Evolutionary conservation across 257 asterid species (phyloP), one percentile per base, ranked within the genome.

Genomic region (Asclepias syriaca): DNA sequence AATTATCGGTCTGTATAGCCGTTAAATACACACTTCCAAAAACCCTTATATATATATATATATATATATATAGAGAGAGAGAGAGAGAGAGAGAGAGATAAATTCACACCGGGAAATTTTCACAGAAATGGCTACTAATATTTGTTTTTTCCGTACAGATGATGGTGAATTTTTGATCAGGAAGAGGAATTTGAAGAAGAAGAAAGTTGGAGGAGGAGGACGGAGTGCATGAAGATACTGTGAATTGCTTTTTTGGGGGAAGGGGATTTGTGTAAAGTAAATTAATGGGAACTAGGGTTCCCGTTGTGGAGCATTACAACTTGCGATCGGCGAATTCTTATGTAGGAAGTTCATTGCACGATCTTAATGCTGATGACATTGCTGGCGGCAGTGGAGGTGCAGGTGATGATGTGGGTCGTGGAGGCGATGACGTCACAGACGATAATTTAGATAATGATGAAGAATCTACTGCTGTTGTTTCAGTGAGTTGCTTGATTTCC

Each of bases 381-480:
- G 46, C 77, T 24, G 75, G 70, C 22, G 77, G 80, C 9, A 67
- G 72, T 22, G 79, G 74, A 10, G 72, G 68, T 10, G 72, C 46
- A 16, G 61, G 83, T 8, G 88, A 81, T 59, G 93, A 81, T 77
- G 90, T 78, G 53, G 88, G 85, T 74, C 80, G 82, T 45, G 87
- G 87, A 39, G 81, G 81, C 19, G 87, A 87, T 70, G 93, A 76
- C 78, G 85, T 81, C 75, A 71, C 88, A 8, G 91, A 86, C 67
- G 96, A 84, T 59, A 88, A 88, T 80, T 76, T 83, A 71, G 81
- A 74, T 34, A 66, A 78, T 39, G 91, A 89, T 56, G 97, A 87
- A 49, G 96, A 86, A 22, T 87, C 96, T 64, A 81, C 96, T 10
- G 91, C 93, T 55, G 96, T 89, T 72, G 98, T 86, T 72, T 80